A percentile compares a stretch with the other conserved stretches of the same genome.
Conservation (phyloP, 495 filamentous ascomycete species). For the Aspergillus nanangensis region DNA sequence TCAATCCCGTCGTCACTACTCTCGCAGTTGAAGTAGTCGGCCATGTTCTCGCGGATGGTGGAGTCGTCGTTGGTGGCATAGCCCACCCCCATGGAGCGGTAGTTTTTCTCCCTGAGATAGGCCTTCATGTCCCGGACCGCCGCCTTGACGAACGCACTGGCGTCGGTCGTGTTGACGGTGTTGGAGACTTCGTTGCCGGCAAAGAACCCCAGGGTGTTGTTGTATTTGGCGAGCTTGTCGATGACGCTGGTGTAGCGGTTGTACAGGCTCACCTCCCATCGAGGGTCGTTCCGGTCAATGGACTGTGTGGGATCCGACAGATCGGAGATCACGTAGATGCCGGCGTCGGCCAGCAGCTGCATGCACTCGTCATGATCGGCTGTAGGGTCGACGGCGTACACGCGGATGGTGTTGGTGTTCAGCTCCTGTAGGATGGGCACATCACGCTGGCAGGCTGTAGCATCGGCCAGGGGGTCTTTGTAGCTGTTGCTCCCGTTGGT, state of each 20-base stretch:
- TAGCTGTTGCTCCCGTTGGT: conserved; percentile 33
- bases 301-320: conserved; percentile 73
- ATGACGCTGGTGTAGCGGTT: conserved; percentile 78
- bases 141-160: conserved; percentile 92
- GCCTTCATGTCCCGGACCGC: conserved; percentile 92
- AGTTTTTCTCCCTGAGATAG: conserved; percentile 76
- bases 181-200: conserved; percentile 97
- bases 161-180: conserved; percentile 70
- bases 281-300: conserved; percentile 74
- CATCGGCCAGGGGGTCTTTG: conserved; percentile 70
- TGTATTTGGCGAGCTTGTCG: conserved; percentile 72
- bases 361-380: conserved; percentile 81
- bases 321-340: conserved; percentile 93
- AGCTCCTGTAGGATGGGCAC: conserved; percentile 73
- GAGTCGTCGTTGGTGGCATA: conserved; percentile 93
- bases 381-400: conserved; percentile 83
- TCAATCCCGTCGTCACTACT: conserved; percentile 63
- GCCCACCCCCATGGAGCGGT: conserved; percentile 78
- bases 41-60: conserved; percentile 70
- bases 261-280: conserved; percentile 73
- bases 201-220: conserved; percentile 92
- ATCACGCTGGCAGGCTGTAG: conserved; percentile 68
- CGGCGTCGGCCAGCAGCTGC: conserved; percentile 72
- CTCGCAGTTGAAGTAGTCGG: conserved; percentile 91
- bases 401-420: conserved; percentile 84